Evolutionary conservation across 345 rosid genomes (phyloP).

Genomic region (Salix dunnii): DNA sequence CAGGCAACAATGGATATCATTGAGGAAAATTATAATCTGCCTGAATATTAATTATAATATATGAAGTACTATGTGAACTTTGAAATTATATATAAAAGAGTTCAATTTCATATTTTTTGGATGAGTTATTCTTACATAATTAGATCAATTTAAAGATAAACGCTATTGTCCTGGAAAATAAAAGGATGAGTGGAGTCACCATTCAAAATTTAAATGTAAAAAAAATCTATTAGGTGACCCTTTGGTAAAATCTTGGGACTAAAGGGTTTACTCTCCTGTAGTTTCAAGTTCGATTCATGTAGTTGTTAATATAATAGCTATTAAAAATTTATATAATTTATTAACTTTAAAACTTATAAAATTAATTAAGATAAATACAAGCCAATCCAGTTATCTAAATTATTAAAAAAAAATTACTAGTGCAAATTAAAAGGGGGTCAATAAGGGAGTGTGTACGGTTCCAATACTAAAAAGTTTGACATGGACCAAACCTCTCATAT

Average conservation of each 20-base stretch:
- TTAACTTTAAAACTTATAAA: no score
- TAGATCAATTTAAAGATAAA: neutral
- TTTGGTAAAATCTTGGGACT: no score
- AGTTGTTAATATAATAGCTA: no score
- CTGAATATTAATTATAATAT: neutral
- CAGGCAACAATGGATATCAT: neutral
- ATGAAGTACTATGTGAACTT: neutral
- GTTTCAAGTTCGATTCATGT: no score
- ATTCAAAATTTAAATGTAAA: no score
- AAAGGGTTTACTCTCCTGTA: no score
- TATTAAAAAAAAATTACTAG: no score
- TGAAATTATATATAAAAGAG: neutral
- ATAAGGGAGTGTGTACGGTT: neutral
- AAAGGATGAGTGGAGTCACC: neutral
- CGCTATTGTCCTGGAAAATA: neutral
- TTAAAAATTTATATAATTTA: fast-evolving
- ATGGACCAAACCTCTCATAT: neutral
- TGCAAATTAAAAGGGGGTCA: neutral
- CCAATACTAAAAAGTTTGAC: neutral
- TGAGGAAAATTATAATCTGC: neutral
- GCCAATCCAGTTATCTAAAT: fast-evolving
- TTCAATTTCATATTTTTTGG: neutral
- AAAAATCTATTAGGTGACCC: no score
- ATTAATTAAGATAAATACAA: no score
- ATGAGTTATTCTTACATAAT: neutral